Evolutionary conservation across 441 rosid species (phyloP), one percentile per base, ranked within the genome.

Genomic region (Brassica balearica): DNA sequence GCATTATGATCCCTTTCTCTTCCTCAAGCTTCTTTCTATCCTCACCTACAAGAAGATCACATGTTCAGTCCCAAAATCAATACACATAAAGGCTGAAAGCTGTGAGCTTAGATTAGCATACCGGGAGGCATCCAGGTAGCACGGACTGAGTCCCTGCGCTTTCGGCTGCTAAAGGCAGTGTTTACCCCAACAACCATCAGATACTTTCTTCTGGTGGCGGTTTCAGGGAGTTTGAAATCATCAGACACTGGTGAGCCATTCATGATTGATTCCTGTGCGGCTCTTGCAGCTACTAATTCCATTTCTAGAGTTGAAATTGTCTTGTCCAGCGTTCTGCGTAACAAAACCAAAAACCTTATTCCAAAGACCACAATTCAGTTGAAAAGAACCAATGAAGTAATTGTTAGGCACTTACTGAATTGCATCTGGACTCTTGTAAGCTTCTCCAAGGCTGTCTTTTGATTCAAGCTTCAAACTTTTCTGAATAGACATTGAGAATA

Each of bases 61-160:
- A 64, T 25, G 60, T 11, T 78, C 14, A 82, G 73, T 66, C 70
- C 53, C n/a, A 68, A 69, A 29, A 67, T 20, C 46, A 55, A 63
- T 29, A 55, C 8, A 72, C 27, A 6, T 0, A 72, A 43, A 14
- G 61, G 41, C 29, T 73, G 68, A 46, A 71, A 68, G 5, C 1
- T 4, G 22, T 29, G 14, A 61, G 17, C 43, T 29, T 55, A 25
- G 72, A 69, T 48, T 43, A 64, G 78, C 87, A 75, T 79, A 94
- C 98, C 96, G 60, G 86, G 98, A 84, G 96, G 97, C 98, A 94
- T 92, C 98, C 98, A 94, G 72, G 96, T 90, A 58, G 87, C 90
- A 72, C 97, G 92, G 51, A 94, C 92, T 5, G 98, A 92, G 81
- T 94, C 98, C 82, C 98, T 89, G 25, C 95, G 91, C 81, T 92